Base-by-base conservation (phyloP, 345 rosid species). In the Rubroshorea leprosula region DNA sequence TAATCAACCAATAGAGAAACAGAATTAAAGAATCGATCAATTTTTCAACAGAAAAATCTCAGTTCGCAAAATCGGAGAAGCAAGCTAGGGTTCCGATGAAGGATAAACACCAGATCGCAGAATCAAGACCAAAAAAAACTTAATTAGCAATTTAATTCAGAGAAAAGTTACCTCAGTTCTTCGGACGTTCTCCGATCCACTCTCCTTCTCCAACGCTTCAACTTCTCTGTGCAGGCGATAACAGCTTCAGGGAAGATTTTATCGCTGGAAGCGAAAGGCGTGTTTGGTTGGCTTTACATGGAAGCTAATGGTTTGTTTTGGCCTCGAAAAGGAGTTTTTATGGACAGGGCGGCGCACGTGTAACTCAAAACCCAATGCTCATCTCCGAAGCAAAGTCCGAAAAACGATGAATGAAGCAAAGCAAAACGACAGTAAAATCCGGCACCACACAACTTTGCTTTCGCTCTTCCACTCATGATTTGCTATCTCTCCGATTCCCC, bases 271-370 rank as follows among this genome's bases (percentile, higher is more conserved):
- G 61, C 5, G 4, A 9, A 29, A 9, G 35, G 9, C 9, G 35
- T 29, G 69, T 58, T 58, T 68, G 68, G 57, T 45, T 56, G 59
- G 64, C 64, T 68, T 50, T 49, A 50, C 43, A 66, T 69, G 66
- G 63, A 72, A 69, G 53, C 16, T 54, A 31, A 45, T 53, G 39
- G 48, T 52, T 74, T 29, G 35, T 29, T 35, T 35, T 35, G 7
- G 72, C 87, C 89, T 83, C 78, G 86, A 70, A 77, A 85, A 85
- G 58, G 79, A 83, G 73, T 76, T 50, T 79, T 68, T 65, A 67
- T 51, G 14, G 14, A 25, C 70, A 72, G 74, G 50, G 74, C 62
- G 72, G 65, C 52, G 81, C 91, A 80, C 85, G 79, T 82, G 87
- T 76, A 65, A 76, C 72, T 57, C 77, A 77, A 75, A 66, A 64